phyloP scores from a whole-genome alignment of 495 filamentous ascomycete species.

The Jackrogersella multiformis region DNA sequence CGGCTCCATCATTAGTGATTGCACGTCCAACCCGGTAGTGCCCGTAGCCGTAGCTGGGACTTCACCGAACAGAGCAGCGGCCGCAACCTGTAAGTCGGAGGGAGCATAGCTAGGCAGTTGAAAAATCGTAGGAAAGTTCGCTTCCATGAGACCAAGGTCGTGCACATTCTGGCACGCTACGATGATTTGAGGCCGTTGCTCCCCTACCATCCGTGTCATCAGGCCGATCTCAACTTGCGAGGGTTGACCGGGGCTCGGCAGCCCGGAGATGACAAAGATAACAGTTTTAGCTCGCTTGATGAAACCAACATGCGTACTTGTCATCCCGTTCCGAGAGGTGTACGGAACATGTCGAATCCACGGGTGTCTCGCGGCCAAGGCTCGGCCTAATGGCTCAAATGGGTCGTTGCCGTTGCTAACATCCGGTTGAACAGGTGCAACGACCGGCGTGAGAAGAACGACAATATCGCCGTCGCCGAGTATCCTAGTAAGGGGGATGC shows the following conservation, averaged over 20 bases:
- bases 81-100: constrained; percentile 62
- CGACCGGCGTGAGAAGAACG: constrained; percentile 68
- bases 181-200: constrained; percentile 60
- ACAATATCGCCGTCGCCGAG: constrained; percentile 60
- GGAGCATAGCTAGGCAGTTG: constrained; percentile 59
- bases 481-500: constrained; percentile 52
- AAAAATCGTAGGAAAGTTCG: constrained; percentile 58
- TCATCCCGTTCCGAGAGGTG: constrained; percentile 64
- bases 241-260: constrained; percentile 46
- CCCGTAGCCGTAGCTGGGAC: constrained; percentile 9
- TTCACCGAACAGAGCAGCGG: constrained; percentile 64
- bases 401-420: constrained; percentile 56
- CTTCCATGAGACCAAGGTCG: constrained; percentile 48
- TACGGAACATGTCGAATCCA: constrained; percentile 71
- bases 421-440: constrained; percentile 55
- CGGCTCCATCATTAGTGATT: constrained; percentile 51
- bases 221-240: constrained; percentile 57
- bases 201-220: constrained; percentile 53
- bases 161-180: constrained; percentile 57
- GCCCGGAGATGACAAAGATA: constrained; percentile 62
- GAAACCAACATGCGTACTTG: constrained; percentile 66
- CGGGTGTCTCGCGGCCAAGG: constrained; percentile 62
- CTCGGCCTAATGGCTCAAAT: constrained; percentile 67
- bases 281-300: constrained; percentile 64
- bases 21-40: constrained; percentile 42